phyloP scores from a whole-genome alignment of 768 basidiomycete genomes.

The Naganishia randhawae region DNA sequence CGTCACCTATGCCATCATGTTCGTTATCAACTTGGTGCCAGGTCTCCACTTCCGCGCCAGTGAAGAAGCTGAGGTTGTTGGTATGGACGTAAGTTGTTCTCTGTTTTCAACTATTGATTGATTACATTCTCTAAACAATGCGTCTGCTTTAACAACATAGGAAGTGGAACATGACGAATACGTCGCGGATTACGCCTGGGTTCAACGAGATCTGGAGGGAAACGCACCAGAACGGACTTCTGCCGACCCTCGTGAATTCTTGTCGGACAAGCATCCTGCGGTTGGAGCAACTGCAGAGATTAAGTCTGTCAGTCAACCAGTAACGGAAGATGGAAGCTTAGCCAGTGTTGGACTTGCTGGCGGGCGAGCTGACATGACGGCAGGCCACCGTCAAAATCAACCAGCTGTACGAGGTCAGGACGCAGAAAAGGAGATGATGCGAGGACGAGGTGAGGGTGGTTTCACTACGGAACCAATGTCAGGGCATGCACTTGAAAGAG shows the following conservation, averaged over 20 bases:
- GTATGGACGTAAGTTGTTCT: constrained; percentile 61
- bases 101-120: neutral
- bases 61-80: constrained; percentile 59
- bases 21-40: constrained; percentile 80
- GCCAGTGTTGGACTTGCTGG: constrained; percentile 7
- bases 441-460: constrained; percentile 21
- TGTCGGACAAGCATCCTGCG: neutral
- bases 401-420: neutral
- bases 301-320: constrained; percentile 18
- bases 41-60: constrained; percentile 63
- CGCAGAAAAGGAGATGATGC: constrained; percentile 13
- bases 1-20: constrained; percentile 60
- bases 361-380: neutral
- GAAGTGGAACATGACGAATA: constrained; percentile 48
- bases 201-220: constrained; percentile 46
- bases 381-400: constrained; percentile 1
- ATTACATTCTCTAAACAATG: neutral
- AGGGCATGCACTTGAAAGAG: constrained; percentile 2
- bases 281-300: constrained; percentile 13
- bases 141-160: constrained; percentile 18
- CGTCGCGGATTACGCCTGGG: constrained; percentile 48
- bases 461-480: constrained; percentile 1
- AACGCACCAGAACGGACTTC: constrained; percentile 29
- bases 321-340: constrained; percentile 18
- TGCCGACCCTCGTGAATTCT: constrained; percentile 18